Conservation (phyloP, 768 basidiomycete genomes). For the Rubroboletus satanas region DNA sequence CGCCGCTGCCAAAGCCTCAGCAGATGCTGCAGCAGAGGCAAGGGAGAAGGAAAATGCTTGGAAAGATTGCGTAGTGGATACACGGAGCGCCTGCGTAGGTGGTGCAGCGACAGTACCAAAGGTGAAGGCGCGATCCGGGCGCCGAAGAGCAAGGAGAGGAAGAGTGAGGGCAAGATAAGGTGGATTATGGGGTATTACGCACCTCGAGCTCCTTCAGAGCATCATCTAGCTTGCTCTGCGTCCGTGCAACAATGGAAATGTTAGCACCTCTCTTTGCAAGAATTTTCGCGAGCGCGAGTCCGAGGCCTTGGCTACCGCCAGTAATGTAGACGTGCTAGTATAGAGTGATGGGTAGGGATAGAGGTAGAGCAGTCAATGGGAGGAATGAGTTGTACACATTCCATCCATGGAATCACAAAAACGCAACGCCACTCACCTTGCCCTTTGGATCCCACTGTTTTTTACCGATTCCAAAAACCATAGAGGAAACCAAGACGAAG, state of each 20-base stretch:
- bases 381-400: not conserved
- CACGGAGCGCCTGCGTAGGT: slow-evolving; percentile 44
- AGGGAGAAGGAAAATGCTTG: slow-evolving; percentile 66
- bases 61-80: slow-evolving; percentile 57
- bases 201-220: slow-evolving; percentile 69
- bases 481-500: slow-evolving; percentile 7
- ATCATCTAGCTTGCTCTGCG: slow-evolving; percentile 55
- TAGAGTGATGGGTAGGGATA: not conserved
- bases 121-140: not conserved
- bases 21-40: slow-evolving; percentile 46
- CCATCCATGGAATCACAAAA: not conserved
- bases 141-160: not conserved
- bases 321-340: slow-evolving; percentile 80
- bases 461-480: slow-evolving; percentile 23
- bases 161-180: not conserved
- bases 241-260: slow-evolving; percentile 82
- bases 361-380: not conserved
- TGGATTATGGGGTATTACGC: slow-evolving; percentile 9
- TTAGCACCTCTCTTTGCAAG: slow-evolving; percentile 69
- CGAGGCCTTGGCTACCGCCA: slow-evolving; percentile 80
- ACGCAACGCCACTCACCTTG: slow-evolving; percentile 26
- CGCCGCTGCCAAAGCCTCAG: slow-evolving; percentile 59
- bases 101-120: not conserved
- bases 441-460: slow-evolving; percentile 49
- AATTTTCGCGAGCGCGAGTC: slow-evolving; percentile 65